Base-by-base conservation (phyloP, 163 green algal genomes). In the Scenedesmus sp. region DNA sequence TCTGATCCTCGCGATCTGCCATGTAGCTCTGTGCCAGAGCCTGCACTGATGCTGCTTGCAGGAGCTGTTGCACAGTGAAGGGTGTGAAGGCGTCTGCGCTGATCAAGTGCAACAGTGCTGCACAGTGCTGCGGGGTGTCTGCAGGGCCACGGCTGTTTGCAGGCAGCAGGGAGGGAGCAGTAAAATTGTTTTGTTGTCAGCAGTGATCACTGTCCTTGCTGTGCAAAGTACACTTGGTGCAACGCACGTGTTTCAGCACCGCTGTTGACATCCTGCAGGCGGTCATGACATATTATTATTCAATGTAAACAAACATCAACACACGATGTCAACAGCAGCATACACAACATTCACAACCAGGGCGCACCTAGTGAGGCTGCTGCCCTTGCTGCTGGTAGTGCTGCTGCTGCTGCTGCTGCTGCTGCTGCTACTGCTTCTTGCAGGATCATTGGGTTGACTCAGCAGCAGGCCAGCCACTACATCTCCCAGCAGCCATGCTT, bases 391-490 rank as follows among this genome's bases (percentile, higher is more conserved):
- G 76, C 76, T 84, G 73, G 4, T 54, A 12, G 6, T 82, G 20
- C 7, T 18, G 16, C 6, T 52, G 73, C 73, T 82, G 73, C 73
- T 55, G 73, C 73, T 82, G 76, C 26, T 18, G 26, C 15, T 87
- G 82, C 82, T 87, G 82, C 54, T 67, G 82, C 55, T 67, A 54
- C 55, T 87, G 82, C 82, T 87, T 54, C 82, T 87, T 15, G 20
- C 18, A 0, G 52, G 82, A 15, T 4, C 0, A 3, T n/a, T 20
- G 9, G 10, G 77, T n/a, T 84, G 77, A 56, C 52, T 20, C 77
- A 60, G 34, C 46, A 84, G 77, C 77, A 57, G 52, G 0, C 46
- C 77, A 5, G 26, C 77, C 0, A 84, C 77, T 76, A 76, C 66
- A 76, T 76, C 66, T 26, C 16, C 26, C 26, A 82, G 74, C 18